phyloP scores from a whole-genome alignment of 306 rosid species.

The Pyrus bretschneideri region DNA sequence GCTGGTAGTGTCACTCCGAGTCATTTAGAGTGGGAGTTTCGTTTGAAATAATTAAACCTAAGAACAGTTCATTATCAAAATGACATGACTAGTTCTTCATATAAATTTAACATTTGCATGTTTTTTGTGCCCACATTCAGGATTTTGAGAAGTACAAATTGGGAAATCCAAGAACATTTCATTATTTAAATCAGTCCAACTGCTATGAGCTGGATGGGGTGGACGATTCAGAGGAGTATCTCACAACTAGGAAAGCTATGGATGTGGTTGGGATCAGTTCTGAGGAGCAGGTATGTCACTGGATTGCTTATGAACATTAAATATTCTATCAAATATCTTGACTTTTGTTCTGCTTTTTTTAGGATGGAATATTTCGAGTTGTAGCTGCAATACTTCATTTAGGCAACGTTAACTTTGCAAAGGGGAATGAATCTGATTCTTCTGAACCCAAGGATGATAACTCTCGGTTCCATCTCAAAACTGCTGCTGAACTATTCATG shows the following conservation, averaged over 20 bases:
- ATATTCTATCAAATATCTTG: not conserved
- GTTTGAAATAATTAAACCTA: not conserved
- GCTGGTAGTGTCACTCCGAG: not conserved
- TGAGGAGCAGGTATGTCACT: slow-evolving; percentile 66
- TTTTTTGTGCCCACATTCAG: slow-evolving; percentile 25
- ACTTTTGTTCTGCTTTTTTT: slow-evolving; percentile 17
- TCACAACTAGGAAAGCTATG: slow-evolving; percentile 85
- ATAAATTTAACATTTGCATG: not conserved
- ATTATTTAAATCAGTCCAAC: slow-evolving; percentile 83
- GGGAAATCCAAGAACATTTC: slow-evolving; percentile 70
- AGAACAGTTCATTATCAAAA: not conserved
- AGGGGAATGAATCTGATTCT: slow-evolving; percentile 70
- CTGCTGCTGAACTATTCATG: slow-evolving; percentile 82
- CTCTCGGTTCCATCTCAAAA: slow-evolving; percentile 70
- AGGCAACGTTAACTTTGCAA: slow-evolving; percentile 81
- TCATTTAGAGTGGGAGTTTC: not conserved
- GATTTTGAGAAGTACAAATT: slow-evolving; percentile 63
- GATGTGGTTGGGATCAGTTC: slow-evolving; percentile 78
- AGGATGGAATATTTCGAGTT: slow-evolving; percentile 88
- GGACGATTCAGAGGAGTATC: slow-evolving; percentile 82
- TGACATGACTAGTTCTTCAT: not conserved
- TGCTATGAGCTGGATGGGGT: slow-evolving; percentile 57
- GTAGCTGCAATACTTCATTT: slow-evolving; percentile 91
- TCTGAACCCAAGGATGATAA: slow-evolving; percentile 79
- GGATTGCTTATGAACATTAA: slow-evolving; percentile 1